Evolutionary conservation across 345 rosid genomes (phyloP), one percentile per base, ranked within the genome.

Genomic region (Syzygium aqueum): DNA sequence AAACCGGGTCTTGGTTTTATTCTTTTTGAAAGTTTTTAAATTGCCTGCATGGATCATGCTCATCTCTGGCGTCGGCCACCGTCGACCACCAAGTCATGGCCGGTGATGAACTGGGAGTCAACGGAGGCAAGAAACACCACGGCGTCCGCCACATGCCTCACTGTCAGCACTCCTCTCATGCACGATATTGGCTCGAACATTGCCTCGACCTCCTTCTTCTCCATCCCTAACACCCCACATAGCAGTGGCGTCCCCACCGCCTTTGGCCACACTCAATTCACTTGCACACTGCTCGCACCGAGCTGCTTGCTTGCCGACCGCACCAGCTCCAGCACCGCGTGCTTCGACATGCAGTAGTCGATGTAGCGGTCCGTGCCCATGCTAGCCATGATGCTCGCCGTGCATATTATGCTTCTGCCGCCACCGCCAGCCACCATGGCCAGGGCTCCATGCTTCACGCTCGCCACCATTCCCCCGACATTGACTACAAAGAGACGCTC

Each of bases 271-370:
- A 91, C 86, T 5, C 89, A 61, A 85, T 91, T 88, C 33, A 91
- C 87, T 7, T 89, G 85, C 49, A 89, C 84, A 53, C 88, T 86
- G 25, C 84, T 65, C 54, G 3, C 27, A 7, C 90, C 88, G 30
- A 89, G 49, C 86, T 88, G 91, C 51, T 11, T 85, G 53, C 92
- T 90, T 7, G 88, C 89, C 3, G 77, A 89, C 84, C 51, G 78
- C 57, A 89, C 87, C 86, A 91, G 57, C 27, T 89, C 92, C 49
- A 85, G 5, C 77, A 91, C 91, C 19, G 91, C 82, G 7, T 77
- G 87, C 87, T 91, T 91, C 11, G 91, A 91, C 85, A 89, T 85
- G 16, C 33, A 16, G 86, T 85, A 89, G 67, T 91, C 91, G 5
- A 90, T 89, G 19, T 13, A n/a, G 21, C 19, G 11, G 33, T 80